Percentiles rank a stretch among this genome's conserved stretches.
These are phyloP conservation scores for Amanita exitialis DNA, from an alignment of 768 basidiomycete genomes.

Conservation along the genomic window DNA sequence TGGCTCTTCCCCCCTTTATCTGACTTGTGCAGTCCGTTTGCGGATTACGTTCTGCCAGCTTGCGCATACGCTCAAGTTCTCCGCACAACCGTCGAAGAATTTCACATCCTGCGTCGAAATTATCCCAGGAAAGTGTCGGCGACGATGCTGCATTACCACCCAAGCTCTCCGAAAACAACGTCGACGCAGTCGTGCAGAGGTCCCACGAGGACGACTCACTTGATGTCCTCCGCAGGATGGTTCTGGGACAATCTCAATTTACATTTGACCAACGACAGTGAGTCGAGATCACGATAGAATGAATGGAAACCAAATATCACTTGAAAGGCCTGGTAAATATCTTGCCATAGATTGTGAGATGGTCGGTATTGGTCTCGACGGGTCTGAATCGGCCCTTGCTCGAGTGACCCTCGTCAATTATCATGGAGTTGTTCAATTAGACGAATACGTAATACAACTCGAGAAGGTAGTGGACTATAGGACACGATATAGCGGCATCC, in stretches of 20 bases:
- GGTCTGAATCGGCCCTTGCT: slow-evolving; percentile 75
- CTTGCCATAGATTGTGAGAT: slow-evolving; percentile 94
- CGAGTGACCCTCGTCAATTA: slow-evolving; percentile 89
- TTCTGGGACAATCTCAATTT: slow-evolving; percentile 34
- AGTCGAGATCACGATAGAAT: slow-evolving; percentile 13
- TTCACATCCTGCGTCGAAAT: background rate
- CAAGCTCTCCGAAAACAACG: background rate
- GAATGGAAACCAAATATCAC: background rate
- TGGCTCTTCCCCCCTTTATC: background rate
- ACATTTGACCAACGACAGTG: slow-evolving; percentile 33
- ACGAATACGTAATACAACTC: slow-evolving; percentile 78
- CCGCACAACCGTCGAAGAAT: slow-evolving; percentile 14
- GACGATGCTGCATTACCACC: background rate
- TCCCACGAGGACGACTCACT: slow-evolving; percentile 39
- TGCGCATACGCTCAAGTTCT: background rate
- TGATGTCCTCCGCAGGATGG: slow-evolving; percentile 38
- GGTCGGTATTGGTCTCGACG: slow-evolving; percentile 89
- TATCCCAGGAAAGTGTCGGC: background rate
- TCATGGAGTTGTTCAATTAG: slow-evolving; percentile 68
- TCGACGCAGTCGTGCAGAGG: background rate
- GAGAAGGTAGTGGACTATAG: slow-evolving; percentile 90
- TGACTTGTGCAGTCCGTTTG: slow-evolving; percentile 1
- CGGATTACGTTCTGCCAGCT: slow-evolving; percentile 8
- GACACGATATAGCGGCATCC: slow-evolving; percentile 82
- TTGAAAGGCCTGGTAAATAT: slow-evolving; percentile 53